Percentiles rank a stretch among this genome's conserved stretches.
Evolutionary conservation across 495 filamentous ascomycete genomes (phyloP).

Genomic region (Penicillium flavigenum): DNA sequence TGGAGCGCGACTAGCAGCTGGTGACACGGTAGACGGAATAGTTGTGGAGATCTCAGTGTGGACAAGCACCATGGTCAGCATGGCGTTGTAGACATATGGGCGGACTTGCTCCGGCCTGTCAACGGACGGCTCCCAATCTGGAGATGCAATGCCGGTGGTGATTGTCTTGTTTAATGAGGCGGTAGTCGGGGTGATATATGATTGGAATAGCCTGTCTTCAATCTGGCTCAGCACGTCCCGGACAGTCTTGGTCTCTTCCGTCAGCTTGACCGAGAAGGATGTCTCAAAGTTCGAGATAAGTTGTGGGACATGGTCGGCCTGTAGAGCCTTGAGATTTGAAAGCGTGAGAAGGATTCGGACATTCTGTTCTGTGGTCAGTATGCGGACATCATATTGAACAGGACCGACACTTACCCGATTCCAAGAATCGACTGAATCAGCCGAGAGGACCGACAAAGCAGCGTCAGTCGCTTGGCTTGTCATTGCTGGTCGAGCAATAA

Average conservation of each 20-base stretch:
- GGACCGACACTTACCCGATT: conserved; percentile 62
- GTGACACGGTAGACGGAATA: conserved; percentile 39
- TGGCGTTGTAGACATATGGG: conserved; percentile 83
- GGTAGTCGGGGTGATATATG: conserved; percentile 77
- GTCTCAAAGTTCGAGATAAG: conserved; percentile 86
- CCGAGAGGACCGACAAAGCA: conserved; percentile 38
- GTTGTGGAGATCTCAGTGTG: conserved; percentile 92
- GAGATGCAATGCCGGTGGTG: conserved; percentile 62
- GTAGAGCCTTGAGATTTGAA: conserved; percentile 79
- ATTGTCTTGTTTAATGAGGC: conserved; percentile 62
- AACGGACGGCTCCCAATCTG: conserved; percentile 66
- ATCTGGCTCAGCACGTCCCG: conserved; percentile 87
- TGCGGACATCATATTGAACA: background rate
- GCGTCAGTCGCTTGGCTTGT: conserved; percentile 32
- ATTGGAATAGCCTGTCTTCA: conserved; percentile 82
- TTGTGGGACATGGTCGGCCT: conserved; percentile 72
- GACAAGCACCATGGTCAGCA: conserved; percentile 79
- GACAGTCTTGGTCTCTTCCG: conserved; percentile 86
- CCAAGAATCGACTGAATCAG: conserved; percentile 61
- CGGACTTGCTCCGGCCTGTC: conserved; percentile 70
- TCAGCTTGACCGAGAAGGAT: conserved; percentile 83
- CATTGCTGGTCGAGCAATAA: conserved; percentile 30
- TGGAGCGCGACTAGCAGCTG: conserved; percentile 29
- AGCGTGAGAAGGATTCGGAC: conserved; percentile 91
- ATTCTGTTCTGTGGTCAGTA: conserved; percentile 56